Evolutionary conservation across 176 grass and related monocot genomes (phyloP), one percentile per base, ranked within the genome.

Genomic region (Juncus effusus): DNA sequence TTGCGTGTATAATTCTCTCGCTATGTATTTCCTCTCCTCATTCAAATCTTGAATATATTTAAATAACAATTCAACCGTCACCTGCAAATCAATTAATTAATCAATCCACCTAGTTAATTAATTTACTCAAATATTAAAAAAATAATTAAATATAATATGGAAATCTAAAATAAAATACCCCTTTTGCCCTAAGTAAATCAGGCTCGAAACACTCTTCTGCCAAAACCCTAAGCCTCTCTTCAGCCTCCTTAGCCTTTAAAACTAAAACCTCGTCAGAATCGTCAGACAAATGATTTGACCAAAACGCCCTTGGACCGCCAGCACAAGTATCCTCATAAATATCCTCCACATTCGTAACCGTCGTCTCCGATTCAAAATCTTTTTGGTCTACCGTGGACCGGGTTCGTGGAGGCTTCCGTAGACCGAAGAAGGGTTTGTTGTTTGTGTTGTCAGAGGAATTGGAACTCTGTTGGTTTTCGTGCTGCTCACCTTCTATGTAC

Each of bases 1-100:
- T 74, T 96, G 85, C 54, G 79, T 83, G 53, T 74, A 91, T 42
- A 96, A 61, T 71, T 96, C 87, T 40, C 76, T 45, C 40, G 79
- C 80, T 63, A 96, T 37, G 11, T 55, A 57, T 38, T 64, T 89
- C 77, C 80, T 91, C 54, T 96, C 93, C 68, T 89, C 85, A 75
- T 77, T 81, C 63, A 88, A 56, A 62, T 69, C 75, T 50, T 74
- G 76, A 65, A 96, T 81, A 35, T 85, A 59, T 40, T 90, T 80
- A 72, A 81, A 72, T 47, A 89, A 53, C 42, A 52, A 59, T 59
- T 59, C 58, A 10, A 52, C 51, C 42, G 54, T 60, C 12, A 72
- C 54, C 69, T 72, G 10, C 35, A 40, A 56, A 69, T 13, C 35
- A 41, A 13, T 12, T 38, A 56, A 56, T 16, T 9, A 56, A 44